phyloP scores from a whole-genome alignment of 768 basidiomycete genomes.

The Mycena vulgaris region DNA sequence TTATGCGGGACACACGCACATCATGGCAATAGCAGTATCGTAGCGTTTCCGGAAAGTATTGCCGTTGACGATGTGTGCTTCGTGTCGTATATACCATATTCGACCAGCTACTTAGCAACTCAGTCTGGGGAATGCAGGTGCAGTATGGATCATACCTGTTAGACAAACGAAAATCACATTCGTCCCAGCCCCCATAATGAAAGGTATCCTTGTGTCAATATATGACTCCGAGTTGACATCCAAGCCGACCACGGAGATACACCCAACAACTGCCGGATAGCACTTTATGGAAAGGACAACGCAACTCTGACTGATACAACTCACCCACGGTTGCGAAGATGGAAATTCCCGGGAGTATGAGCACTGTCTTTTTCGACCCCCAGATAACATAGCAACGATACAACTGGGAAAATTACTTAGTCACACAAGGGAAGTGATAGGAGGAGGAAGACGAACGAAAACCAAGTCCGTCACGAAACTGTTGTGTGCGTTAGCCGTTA shows the following conservation, averaged over 20 bases:
- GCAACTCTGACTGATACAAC: background rate
- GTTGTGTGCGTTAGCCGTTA: background rate
- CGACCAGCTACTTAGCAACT: background rate
- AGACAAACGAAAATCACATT: background rate
- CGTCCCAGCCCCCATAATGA: background rate
- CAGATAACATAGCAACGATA: conserved; percentile 1
- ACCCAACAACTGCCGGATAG: background rate
- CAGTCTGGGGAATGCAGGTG: background rate
- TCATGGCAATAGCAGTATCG: background rate
- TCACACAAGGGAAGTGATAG: background rate
- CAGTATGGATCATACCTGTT: background rate
- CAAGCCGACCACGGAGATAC: background rate
- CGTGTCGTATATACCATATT: conserved; percentile 2
- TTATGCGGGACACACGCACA: background rate
- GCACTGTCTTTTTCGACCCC: background rate
- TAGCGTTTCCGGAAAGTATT: background rate
- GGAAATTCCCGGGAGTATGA: background rate
- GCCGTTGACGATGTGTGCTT: background rate
- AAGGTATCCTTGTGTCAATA: background rate
- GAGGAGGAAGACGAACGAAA: background rate
- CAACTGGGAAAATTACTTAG: background rate
- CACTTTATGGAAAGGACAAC: background rate
- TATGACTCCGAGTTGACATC: background rate
- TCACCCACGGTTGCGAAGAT: background rate
- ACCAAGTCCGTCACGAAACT: background rate